Base-by-base conservation (phyloP, 2,329 filamentous ascomycete species). In the Cladophialophora chaetospira region DNA sequence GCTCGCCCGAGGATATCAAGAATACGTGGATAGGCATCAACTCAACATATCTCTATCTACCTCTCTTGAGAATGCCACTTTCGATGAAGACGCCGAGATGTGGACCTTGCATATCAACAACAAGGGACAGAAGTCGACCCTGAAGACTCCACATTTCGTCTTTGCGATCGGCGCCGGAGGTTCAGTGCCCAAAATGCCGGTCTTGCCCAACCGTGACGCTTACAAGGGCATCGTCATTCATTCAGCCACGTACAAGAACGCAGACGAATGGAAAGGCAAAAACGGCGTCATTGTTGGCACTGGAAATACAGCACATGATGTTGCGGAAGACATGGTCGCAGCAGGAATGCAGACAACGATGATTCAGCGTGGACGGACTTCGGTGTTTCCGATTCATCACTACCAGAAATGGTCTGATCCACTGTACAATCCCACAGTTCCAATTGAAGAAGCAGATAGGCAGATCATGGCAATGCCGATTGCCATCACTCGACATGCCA, bases 301-400 rank as follows among this genome's bases (percentile, higher is more conserved):
- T 15, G 79, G 74, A 48, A 80, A 80, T 60, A 78, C 76, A 0
- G 66, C 65, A 1, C 77, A 79, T 65, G 77, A 80, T 62, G 72
- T 79, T 21, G 75, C 77, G 2, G 72, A 78, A 63, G 76, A 79
- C 64, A 79, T 78, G 70, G 69, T 72, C 33, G 69, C 73, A 19
- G 72, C 72, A 5, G 72, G 72, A 3, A 61, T 74, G 47, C 69
- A 72, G 28, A 71, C 75, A 15, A 80, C 77, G 10, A 76, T 80
- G 62, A 65, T 79, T 0, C 78, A 80, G 59, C 72, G 77, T 26
- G 70, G 66, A 43, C 70, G 67, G 6, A 79, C 77, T 31, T 65
- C 67, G 36, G 64, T 69, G 5, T 6, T 67, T 1, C 67, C 67
- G 1, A 42, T 60, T 1, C 64, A 67, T 0, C 66, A 69, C 21